Evolutionary conservation across 495 filamentous ascomycete species (phyloP).

Genomic region (Neurospora hispaniola): DNA sequence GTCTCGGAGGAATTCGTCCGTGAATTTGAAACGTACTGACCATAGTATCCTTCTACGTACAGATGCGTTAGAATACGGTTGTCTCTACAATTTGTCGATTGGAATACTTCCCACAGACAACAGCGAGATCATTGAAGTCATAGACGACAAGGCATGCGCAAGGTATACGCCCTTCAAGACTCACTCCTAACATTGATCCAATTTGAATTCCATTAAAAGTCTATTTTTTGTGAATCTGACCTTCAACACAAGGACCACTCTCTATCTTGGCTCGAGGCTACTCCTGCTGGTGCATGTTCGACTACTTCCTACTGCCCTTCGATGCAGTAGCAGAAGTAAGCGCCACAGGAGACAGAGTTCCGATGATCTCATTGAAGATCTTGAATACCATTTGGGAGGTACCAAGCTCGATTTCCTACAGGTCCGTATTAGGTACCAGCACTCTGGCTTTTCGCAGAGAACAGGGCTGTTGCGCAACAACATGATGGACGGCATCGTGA

Average conservation of each 20-base stretch:
- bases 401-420: constrained; percentile 30
- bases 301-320: constrained; percentile 7
- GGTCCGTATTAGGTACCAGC: constrained; percentile 35
- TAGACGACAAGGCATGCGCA: constrained; percentile 19
- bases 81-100: constrained; percentile 30
- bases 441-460: constrained; percentile 35
- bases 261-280: constrained; percentile 27
- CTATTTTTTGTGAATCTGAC: not conserved
- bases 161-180: constrained; percentile 9
- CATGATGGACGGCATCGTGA: constrained; percentile 9
- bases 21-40: not conserved
- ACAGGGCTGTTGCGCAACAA: not conserved
- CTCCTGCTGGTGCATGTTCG: constrained; percentile 30
- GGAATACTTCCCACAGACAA: constrained; percentile 23
- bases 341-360: constrained; percentile 24
- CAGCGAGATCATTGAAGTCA: constrained; percentile 26
- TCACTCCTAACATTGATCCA: not conserved
- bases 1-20: not conserved
- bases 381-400: constrained; percentile 38
- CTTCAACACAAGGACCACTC: constrained; percentile 11
- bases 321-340: not conserved
- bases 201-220: not conserved
- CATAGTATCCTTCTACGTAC: not conserved
- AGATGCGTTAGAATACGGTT: constrained; percentile 27
- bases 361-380: constrained; percentile 39